Conservation (phyloP, 805 yeast species). For the Wickerhamiella bombiphila region DNA sequence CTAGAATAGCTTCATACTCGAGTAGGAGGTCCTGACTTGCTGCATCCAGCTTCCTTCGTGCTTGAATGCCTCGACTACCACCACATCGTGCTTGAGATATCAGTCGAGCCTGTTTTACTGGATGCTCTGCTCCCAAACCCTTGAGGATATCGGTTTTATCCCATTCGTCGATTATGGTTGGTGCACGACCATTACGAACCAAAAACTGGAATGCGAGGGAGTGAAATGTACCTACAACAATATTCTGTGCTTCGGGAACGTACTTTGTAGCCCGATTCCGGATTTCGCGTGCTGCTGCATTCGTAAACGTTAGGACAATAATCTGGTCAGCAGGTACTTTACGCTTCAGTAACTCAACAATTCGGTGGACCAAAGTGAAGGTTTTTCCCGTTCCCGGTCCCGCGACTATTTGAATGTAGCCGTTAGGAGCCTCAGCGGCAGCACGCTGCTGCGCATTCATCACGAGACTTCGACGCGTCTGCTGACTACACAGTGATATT, state of each 20-base stretch:
- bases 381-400: conserved; percentile 74
- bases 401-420: conserved; percentile 40
- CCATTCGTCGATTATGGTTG: conserved; percentile 48
- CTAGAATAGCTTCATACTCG: conserved; percentile 38
- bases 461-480: too few relatives aligned
- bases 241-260: conserved; percentile 19
- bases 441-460: conserved; percentile 30
- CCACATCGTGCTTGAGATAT: conserved; percentile 15
- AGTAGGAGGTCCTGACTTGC: conserved; percentile 2
- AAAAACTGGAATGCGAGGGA: conserved; percentile 58
- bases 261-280: conserved; percentile 36
- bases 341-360: conserved; percentile 47
- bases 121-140: conserved; percentile 20
- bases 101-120: background rate
- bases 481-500: too few relatives aligned
- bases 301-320: conserved; percentile 84
- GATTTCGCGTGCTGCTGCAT: conserved; percentile 85
- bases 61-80: background rate
- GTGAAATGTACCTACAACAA: conserved; percentile 83
- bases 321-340: conserved; percentile 45
- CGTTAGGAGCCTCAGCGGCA: conserved; percentile 32
- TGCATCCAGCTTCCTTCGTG: background rate
- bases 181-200: conserved; percentile 24
- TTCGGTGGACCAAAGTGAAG: conserved; percentile 63
- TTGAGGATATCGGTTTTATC: conserved; percentile 39